Evolutionary conservation across 495 filamentous ascomycete genomes (phyloP), one percentile per base, ranked within the genome.

Genomic region (Penicillium verhagenii): DNA sequence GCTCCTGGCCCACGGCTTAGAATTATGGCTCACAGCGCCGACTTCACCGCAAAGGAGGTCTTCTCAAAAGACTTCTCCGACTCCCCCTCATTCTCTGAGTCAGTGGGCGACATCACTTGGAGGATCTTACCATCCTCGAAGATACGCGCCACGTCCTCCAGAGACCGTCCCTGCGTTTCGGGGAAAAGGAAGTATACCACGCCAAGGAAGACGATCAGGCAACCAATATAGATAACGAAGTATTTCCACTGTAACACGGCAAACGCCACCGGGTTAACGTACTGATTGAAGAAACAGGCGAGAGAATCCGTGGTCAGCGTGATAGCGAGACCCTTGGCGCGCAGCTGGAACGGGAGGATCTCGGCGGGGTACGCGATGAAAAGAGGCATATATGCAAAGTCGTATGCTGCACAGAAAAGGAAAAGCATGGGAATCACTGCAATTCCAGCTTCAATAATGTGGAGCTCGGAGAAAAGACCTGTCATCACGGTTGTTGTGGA

Each of bases 251-350:
- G 60, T 4, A 72, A 47, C 48, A 70, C 67, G 13, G 64, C 50
- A 31, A 86, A 79, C n/a, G 72, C 72, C 25, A 86, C 69, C 1
- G 82, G 83, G 68, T 86, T 86, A 52, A 82, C 83, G 38, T 70
- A 82, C 68, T 79, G 76, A 54, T 79, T 79, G 48, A 86, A 74
- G 14, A 81, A 80, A 20, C 85, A 73, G n/a, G 83, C 73, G 6
- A 79, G 75, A 47, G 86, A 78, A 39, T 83, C 78, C 6, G 77
- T 80, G 26, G 86, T 75, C 51, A 83, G 78, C 65, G 79, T 80
- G 43, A 85, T 71, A 70, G 87, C 83, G 71, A 89, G 81, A 21
- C 86, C 85, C 73, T 88, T 91, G 19, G 86, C 84, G 14, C 86
- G 82, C 45, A 90, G 73, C 35, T 82, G 79, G 68, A 84, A 91